These are phyloP conservation scores for Coemansia sp. DNA, from an alignment of 192 early-diverging fungal species.

Conservation along the genomic window DNA sequence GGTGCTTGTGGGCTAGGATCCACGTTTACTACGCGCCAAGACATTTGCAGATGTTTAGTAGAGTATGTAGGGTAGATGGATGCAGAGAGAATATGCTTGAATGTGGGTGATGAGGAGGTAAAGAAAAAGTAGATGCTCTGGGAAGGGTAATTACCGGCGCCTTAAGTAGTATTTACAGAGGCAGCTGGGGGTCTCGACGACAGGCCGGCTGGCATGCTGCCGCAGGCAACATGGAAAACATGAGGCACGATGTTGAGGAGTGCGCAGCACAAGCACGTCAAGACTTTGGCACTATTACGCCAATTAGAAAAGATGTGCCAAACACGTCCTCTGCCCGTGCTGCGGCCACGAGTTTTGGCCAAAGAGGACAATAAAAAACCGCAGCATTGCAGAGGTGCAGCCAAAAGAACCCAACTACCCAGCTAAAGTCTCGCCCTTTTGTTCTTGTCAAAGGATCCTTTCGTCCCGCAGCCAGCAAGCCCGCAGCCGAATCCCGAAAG, in stretches of 20 bases:
- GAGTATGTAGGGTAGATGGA: neutral
- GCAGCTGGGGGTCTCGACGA: neutral
- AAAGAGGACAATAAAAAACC: neutral
- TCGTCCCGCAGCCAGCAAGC: neutral
- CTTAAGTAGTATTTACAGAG: neutral
- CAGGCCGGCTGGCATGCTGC: neutral
- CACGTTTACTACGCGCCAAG: neutral
- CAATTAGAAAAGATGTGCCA: neutral
- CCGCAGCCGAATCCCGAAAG: neutral
- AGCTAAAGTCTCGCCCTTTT: neutral
- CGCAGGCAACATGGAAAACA: slow-evolving; percentile 3
- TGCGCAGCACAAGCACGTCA: neutral
- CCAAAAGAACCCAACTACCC: neutral
- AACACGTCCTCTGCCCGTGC: neutral
- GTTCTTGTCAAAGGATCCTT: neutral
- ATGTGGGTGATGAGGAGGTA: neutral
- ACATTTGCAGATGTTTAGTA: neutral
- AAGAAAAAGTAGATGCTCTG: neutral
- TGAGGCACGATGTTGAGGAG: neutral
- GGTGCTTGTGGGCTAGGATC: neutral
- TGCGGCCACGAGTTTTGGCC: neutral
- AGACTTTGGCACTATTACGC: neutral
- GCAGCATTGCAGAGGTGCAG: neutral
- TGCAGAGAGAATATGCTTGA: neutral
- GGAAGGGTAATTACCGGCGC: neutral